Evolutionary conservation across 345 rosid genomes (phyloP).

Genomic region (Isatis tinctoria): DNA sequence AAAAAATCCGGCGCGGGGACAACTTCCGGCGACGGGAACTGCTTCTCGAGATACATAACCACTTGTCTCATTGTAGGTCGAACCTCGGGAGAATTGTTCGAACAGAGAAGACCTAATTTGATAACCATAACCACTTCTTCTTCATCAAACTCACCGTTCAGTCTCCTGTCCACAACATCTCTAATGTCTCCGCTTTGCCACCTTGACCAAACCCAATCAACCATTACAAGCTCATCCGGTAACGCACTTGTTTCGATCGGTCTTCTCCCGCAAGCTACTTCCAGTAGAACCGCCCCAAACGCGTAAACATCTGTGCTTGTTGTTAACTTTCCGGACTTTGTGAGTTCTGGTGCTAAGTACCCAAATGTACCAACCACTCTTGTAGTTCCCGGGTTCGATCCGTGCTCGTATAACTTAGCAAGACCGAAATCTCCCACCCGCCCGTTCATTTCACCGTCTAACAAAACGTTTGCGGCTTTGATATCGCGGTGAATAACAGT

Average conservation of each 20-base stretch:
- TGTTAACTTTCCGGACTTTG: constrained; percentile 75
- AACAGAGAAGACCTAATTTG: constrained; percentile 78
- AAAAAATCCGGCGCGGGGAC: constrained; percentile 47
- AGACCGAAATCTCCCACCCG: constrained; percentile 88
- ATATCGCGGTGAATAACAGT: constrained; percentile 86
- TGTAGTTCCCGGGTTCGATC: constrained; percentile 63
- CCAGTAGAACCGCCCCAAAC: constrained; percentile 80
- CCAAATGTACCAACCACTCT: constrained; percentile 95
- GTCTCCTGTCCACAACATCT: constrained; percentile 62
- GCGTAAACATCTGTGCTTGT: constrained; percentile 81
- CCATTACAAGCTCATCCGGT: constrained; percentile 86
- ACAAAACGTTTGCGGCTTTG: constrained; percentile 79
- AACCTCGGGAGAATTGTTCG: constrained; percentile 49
- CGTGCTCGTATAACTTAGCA: constrained; percentile 80
- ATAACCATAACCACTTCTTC: constrained; percentile 51
- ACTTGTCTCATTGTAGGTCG: constrained; percentile 82
- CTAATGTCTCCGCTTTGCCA: constrained; percentile 63
- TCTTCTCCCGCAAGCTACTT: constrained; percentile 81
- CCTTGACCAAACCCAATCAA: constrained; percentile 88
- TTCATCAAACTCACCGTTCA: constrained; percentile 60
- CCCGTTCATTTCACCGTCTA: constrained; percentile 74
- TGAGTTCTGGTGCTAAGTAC: constrained; percentile 89
- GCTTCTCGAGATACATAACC: constrained; percentile 70
- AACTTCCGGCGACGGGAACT: constrained; percentile 43
- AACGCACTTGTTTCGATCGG: constrained; percentile 72